Percentiles rank a stretch among this genome's conserved stretches.
These are phyloP conservation scores for Sindora glabra DNA, from an alignment of 306 rosid genomes.

Conservation along the genomic window DNA sequence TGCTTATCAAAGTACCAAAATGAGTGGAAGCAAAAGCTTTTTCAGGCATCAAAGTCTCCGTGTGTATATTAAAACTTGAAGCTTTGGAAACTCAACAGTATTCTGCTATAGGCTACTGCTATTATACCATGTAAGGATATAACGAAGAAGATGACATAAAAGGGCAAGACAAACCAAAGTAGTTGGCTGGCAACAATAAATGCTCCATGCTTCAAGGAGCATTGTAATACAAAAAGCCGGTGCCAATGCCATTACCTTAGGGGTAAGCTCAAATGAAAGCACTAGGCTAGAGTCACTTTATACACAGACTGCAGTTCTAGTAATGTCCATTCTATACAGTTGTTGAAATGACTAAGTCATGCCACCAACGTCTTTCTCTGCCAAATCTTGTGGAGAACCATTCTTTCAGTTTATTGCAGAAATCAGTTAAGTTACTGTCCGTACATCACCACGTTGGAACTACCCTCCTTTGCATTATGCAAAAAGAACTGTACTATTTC, in stretches of 20 bases:
- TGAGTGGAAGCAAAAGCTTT: too few relatives aligned
- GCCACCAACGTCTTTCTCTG: neutral
- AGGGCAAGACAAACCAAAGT: conserved; percentile 12
- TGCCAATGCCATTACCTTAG: too few relatives aligned
- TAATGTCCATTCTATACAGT: too few relatives aligned
- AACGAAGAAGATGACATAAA: conserved; percentile 40
- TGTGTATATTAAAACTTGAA: conserved; percentile 13
- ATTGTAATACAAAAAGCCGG: neutral
- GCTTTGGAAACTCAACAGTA: neutral
- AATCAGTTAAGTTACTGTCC: conserved; percentile 11
- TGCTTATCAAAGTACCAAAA: too few relatives aligned
- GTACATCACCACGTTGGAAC: neutral
- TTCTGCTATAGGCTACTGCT: neutral
- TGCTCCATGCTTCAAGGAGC: conserved; percentile 25
- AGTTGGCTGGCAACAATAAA: conserved; percentile 22
- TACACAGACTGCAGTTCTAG: too few relatives aligned
- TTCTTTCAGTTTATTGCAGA: neutral
- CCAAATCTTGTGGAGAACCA: too few relatives aligned
- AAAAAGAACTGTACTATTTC: too few relatives aligned
- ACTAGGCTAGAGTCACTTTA: too few relatives aligned
- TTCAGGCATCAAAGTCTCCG: neutral
- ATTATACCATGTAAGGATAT: conserved; percentile 20
- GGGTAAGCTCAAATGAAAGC: too few relatives aligned
- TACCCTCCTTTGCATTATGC: too few relatives aligned
- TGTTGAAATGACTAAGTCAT: neutral